These are phyloP conservation scores for Tolypocladium capitatum DNA, from an alignment of 2,329 filamentous ascomycete species.

Conservation along the genomic window DNA sequence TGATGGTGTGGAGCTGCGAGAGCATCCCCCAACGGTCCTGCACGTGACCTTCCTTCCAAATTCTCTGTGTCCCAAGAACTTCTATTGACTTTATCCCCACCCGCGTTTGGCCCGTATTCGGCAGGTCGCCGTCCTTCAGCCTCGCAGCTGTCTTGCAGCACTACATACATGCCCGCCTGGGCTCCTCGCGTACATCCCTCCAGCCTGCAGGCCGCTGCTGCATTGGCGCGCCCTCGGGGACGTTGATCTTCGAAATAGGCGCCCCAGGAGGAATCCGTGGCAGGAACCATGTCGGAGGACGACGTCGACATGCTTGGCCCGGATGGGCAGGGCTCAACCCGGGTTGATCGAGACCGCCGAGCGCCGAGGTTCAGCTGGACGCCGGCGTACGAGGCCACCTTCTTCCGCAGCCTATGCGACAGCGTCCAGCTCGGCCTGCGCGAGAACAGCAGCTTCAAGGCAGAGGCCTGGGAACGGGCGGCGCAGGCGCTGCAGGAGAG, in stretches of 20 bases:
- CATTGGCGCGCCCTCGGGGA: neutral
- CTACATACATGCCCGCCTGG: neutral
- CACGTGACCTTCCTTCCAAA: neutral
- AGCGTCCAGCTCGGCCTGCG: constrained; percentile 42
- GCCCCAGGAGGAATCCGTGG: neutral
- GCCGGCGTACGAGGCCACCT: constrained; percentile 43
- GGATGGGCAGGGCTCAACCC: constrained; percentile 18
- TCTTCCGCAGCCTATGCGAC: constrained; percentile 47
- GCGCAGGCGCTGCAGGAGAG: constrained; percentile 38
- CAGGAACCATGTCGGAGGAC: constrained; percentile 23
- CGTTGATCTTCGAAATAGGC: neutral
- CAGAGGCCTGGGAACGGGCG: constrained; percentile 47
- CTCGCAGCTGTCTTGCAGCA: neutral
- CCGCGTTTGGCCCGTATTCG: neutral
- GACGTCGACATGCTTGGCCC: constrained; percentile 22
- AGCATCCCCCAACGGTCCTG: neutral
- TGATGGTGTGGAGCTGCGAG: too few relatives aligned
- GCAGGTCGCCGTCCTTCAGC: neutral
- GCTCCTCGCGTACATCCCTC: neutral
- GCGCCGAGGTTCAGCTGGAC: constrained; percentile 48
- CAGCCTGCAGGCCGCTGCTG: neutral
- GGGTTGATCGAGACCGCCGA: constrained; percentile 25
- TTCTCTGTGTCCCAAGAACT: neutral
- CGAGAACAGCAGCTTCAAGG: constrained; percentile 48
- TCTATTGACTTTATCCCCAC: neutral